Percentiles rank a stretch among this genome's conserved stretches.
phyloP scores from a whole-genome alignment of 176 grass and related monocot genomes.

The Miscanthus lutarioriparius region DNA sequence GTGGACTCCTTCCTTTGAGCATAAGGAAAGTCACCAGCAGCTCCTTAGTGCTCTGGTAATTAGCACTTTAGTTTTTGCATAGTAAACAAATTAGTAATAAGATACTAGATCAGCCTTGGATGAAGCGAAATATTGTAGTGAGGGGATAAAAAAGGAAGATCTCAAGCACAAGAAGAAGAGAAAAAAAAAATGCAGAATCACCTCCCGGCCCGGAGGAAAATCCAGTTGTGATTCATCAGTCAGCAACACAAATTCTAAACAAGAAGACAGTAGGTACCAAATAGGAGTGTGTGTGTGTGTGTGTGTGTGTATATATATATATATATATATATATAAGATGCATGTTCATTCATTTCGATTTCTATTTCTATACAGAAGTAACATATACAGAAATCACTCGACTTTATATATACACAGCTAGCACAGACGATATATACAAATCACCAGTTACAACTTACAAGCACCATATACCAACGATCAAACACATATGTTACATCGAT shows the following conservation, averaged over 20 bases:
- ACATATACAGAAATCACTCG: background rate
- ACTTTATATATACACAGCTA: background rate
- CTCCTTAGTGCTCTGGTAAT: background rate
- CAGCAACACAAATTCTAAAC: background rate
- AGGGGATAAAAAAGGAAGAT: background rate
- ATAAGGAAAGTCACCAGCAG: background rate
- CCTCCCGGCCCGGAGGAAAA: too few relatives aligned
- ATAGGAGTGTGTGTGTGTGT: too few relatives aligned
- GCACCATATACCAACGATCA: background rate
- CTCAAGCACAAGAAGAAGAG: background rate
- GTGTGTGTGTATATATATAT: too few relatives aligned
- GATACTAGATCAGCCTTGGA: background rate
- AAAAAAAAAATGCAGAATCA: too few relatives aligned
- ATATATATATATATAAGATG: background rate
- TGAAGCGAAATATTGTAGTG: background rate
- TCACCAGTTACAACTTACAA: background rate
- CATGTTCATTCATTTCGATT: slow-evolving; percentile 16
- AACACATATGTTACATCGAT: slow-evolving; percentile 21
- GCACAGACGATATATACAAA: background rate
- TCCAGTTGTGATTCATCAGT: too few relatives aligned
- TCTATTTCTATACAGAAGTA: background rate
- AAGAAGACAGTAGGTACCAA: background rate
- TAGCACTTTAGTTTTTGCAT: background rate
- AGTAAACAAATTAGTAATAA: background rate
- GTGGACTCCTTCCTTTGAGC: background rate